A percentile compares a stretch with the other conserved stretches of the same genome.
Evolutionary conservation across 129 eudicot genomes (phyloP).

Genomic region (Artemisia tridentata): DNA sequence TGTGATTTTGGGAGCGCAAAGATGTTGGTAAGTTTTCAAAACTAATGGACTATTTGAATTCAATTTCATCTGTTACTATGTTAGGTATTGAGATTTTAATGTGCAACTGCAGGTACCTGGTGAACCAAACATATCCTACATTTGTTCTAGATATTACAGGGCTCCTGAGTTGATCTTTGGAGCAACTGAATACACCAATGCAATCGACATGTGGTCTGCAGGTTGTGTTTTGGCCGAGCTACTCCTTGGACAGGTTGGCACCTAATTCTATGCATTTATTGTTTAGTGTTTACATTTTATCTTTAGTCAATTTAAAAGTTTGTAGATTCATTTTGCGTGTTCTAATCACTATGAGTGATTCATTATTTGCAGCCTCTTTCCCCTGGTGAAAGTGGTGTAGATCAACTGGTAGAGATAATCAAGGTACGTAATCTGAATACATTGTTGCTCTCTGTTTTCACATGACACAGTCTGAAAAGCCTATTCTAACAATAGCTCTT

Average conservation of each 20-base stretch:
- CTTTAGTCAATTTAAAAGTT: not conserved
- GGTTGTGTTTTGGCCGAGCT: constrained; percentile 98
- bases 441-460: not conserved
- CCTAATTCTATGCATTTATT: not conserved
- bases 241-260: constrained; percentile 78
- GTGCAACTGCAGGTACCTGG: constrained; percentile 64
- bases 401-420: constrained; percentile 91
- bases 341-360: constrained; percentile 17
- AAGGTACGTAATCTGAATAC: constrained; percentile 44
- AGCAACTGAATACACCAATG: constrained; percentile 94
- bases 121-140: constrained; percentile 95
- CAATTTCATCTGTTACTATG: not conserved
- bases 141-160: constrained; percentile 93
- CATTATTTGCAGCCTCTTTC: constrained; percentile 74
- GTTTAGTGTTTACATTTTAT: not conserved
- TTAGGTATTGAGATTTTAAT: constrained; percentile 12
- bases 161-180: constrained; percentile 97
- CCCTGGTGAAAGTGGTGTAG: constrained; percentile 99
- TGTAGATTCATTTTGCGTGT: not conserved
- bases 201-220: constrained; percentile 98
- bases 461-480: not conserved
- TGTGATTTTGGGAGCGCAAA: constrained; percentile 99
- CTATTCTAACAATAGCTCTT: not conserved
- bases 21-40: constrained; percentile 65
- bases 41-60: not conserved